Percentiles rank a stretch among this genome's conserved stretches.
phyloP scores from a whole-genome alignment of 129 eudicot genomes.

The Flaveria ramosissima region DNA sequence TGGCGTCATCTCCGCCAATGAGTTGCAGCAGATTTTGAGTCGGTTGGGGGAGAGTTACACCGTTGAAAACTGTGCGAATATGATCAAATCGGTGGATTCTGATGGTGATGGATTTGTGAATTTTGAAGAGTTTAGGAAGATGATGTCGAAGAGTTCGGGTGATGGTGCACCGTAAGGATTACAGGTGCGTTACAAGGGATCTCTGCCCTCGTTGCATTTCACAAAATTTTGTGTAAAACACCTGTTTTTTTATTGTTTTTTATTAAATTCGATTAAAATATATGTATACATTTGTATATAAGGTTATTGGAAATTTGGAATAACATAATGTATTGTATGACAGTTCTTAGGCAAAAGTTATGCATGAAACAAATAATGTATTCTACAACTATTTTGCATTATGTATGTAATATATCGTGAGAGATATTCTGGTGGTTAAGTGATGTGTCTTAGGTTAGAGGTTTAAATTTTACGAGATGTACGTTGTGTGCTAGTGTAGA shows the following conservation, averaged over 20 bases:
- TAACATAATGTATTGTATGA: background rate
- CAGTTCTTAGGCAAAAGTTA: too few species aligned
- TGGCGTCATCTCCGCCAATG: slow-evolving; percentile 69
- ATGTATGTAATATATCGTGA: too few species aligned
- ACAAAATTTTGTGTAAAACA: background rate
- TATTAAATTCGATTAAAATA: too few species aligned
- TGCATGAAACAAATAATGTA: too few species aligned
- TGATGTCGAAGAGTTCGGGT: slow-evolving; percentile 56
- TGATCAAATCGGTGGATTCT: slow-evolving; percentile 74
- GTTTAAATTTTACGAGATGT: too few species aligned
- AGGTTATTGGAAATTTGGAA: background rate
- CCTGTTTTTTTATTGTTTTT: background rate
- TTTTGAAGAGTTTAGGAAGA: slow-evolving; percentile 79
- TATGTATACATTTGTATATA: too few species aligned
- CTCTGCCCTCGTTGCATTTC: background rate
- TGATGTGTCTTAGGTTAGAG: too few species aligned
- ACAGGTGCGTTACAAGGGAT: slow-evolving; percentile 14
- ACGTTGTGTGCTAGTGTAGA: too few species aligned
- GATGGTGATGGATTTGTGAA: slow-evolving; percentile 79
- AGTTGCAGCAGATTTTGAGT: slow-evolving; percentile 66
- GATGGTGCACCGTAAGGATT: slow-evolving; percentile 14
- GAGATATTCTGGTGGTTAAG: too few species aligned
- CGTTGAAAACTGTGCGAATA: slow-evolving; percentile 47
- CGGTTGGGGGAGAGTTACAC: slow-evolving; percentile 70
- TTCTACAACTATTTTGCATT: too few species aligned